A percentile compares a stretch with the other conserved stretches of the same genome.
Evolutionary conservation across 192 early-diverging fungal species (phyloP).

Genomic region (Borealophlyctis nickersoniae): DNA sequence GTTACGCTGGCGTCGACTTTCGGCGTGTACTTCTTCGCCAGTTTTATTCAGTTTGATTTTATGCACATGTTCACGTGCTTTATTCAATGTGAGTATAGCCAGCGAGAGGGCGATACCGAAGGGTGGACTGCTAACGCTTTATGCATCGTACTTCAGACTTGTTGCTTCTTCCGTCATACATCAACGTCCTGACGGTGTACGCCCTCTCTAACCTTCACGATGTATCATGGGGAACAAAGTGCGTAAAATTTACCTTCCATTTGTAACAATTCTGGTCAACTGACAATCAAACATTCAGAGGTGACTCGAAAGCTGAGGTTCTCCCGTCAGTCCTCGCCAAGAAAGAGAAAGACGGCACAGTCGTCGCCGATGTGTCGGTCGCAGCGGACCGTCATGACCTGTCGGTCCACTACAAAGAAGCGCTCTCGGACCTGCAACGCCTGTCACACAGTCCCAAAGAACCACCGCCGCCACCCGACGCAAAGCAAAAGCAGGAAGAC

Average conservation of each 20-base stretch:
- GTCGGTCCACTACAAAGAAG: constrained; percentile 66
- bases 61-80: constrained; percentile 50
- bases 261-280: neutral
- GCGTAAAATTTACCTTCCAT: neutral
- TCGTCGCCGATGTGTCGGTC: constrained; percentile 63
- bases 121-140: constrained; percentile 5
- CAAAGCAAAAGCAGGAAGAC: constrained; percentile 70
- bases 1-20: constrained; percentile 34
- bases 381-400: constrained; percentile 61
- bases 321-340: constrained; percentile 19
- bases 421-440: constrained; percentile 54
- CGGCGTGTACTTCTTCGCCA: constrained; percentile 41
- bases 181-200: constrained; percentile 87
- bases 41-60: constrained; percentile 38
- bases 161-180: constrained; percentile 71
- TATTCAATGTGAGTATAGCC: constrained; percentile 34
- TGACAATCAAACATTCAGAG: constrained; percentile 51
- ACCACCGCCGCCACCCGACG: constrained; percentile 43
- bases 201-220: constrained; percentile 86
- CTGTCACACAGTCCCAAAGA: constrained; percentile 1
- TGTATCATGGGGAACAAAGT: constrained; percentile 93
- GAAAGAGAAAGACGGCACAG: constrained; percentile 53
- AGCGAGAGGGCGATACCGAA: neutral
- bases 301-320: constrained; percentile 57
- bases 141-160: constrained; percentile 24